These are phyloP conservation scores for Pestalotiopsis sp. DNA, from an alignment of 2,329 filamentous ascomycete genomes.

Conservation along the genomic window DNA sequence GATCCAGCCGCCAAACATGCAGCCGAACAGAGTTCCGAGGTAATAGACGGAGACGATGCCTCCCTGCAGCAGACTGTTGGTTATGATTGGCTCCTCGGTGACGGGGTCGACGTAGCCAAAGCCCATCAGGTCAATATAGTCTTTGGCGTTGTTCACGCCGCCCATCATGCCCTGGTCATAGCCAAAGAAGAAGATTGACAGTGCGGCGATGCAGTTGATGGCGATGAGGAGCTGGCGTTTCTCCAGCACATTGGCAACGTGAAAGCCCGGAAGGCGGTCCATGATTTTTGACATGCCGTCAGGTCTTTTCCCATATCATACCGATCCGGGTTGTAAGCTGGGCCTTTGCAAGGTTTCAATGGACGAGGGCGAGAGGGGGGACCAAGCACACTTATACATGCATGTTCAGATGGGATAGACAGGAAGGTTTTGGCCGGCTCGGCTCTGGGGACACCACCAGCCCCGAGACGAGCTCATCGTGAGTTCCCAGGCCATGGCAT, in stretches of 20 bases:
- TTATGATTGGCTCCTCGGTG: constrained; percentile 53
- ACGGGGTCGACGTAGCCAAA: constrained; percentile 61
- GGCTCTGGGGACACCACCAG: background rate
- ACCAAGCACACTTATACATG: background rate
- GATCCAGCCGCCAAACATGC: constrained; percentile 63
- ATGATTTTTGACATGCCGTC: constrained; percentile 19
- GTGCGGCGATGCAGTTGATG: constrained; percentile 64
- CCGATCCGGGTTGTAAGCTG: background rate
- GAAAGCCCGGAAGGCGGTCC: constrained; percentile 33
- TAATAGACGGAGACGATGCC: constrained; percentile 62
- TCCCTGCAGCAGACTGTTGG: constrained; percentile 62
- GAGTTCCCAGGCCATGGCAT: background rate
- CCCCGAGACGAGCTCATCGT: constrained; percentile 7
- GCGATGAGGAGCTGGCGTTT: constrained; percentile 32
- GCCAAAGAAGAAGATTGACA: constrained; percentile 72
- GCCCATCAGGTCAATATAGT: constrained; percentile 67
- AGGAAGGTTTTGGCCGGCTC: background rate
- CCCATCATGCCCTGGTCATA: constrained; percentile 49
- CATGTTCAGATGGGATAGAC: background rate
- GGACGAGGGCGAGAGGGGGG: background rate
- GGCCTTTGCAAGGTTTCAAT: background rate
- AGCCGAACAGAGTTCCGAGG: constrained; percentile 64
- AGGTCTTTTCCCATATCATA: background rate
- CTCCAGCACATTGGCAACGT: constrained; percentile 34
- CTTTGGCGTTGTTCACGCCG: constrained; percentile 61